Evolutionary conservation across 768 basidiomycete genomes (phyloP).

Genomic region (Pleurotus pulmonarius): DNA sequence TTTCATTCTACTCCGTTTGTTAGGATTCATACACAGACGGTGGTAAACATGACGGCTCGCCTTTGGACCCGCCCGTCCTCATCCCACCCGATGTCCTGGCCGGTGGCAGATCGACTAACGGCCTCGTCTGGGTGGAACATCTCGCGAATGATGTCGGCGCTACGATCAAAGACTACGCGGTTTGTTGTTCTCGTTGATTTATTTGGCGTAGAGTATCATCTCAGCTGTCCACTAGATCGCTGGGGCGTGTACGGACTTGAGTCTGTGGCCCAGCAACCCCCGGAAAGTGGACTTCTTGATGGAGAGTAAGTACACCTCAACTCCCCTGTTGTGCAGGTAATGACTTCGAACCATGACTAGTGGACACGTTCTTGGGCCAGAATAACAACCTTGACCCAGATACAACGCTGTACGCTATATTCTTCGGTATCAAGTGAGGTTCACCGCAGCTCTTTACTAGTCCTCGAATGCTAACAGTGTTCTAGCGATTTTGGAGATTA

Average conservation of each 20-base stretch:
- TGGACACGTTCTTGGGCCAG: slow-evolving; percentile 40
- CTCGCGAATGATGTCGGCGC: slow-evolving; percentile 39
- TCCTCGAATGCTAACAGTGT: not conserved
- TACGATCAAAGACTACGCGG: slow-evolving; percentile 49
- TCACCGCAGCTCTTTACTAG: not conserved
- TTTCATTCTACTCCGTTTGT: not conserved
- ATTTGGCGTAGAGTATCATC: not conserved
- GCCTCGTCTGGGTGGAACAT: slow-evolving; percentile 46
- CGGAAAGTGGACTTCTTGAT: slow-evolving; percentile 43
- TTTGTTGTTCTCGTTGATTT: slow-evolving; percentile 16
- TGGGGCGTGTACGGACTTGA: slow-evolving; percentile 43
- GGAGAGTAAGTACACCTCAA: slow-evolving; percentile 29
- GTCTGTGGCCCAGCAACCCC: slow-evolving; percentile 49
- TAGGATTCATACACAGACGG: slow-evolving; percentile 46
- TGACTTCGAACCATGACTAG: slow-evolving; percentile 19
- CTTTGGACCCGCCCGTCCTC: slow-evolving; percentile 41
- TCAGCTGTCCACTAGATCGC: slow-evolving; percentile 23
- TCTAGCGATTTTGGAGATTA: not conserved
- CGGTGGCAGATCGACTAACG: slow-evolving; percentile 50
- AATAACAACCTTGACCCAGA: slow-evolving; percentile 37
- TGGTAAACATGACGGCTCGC: slow-evolving; percentile 43
- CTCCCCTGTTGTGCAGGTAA: not conserved
- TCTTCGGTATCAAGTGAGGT: slow-evolving; percentile 53
- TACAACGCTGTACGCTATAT: slow-evolving; percentile 47
- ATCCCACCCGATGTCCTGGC: slow-evolving; percentile 38